Conservation (phyloP, 345 rosid genomes). For the Heritiera littoralis region DNA sequence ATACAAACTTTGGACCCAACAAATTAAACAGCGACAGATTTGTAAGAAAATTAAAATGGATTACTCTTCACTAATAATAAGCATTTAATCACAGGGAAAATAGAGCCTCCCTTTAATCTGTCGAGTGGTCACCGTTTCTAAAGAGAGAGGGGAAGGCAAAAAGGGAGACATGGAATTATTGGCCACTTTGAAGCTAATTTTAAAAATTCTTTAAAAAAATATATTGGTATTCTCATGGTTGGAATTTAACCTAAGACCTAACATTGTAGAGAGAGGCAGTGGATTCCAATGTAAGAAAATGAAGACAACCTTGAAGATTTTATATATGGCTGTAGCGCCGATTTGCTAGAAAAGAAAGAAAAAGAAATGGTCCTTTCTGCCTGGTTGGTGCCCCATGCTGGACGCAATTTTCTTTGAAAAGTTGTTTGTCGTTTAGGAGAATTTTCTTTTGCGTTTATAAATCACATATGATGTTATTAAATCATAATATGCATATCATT, state of each 20-base stretch:
- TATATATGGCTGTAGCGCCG: not conserved
- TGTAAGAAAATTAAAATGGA: not conserved
- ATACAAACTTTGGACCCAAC: not conserved
- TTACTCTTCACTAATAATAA: not conserved
- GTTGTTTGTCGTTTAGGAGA: constrained; percentile 27
- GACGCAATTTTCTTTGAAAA: constrained; percentile 21
- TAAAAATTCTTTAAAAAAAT: too few species aligned
- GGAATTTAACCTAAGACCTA: not conserved
- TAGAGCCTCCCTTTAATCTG: not conserved
- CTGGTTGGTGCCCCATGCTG: not conserved
- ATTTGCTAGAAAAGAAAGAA: constrained; percentile 16
- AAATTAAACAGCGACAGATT: not conserved
- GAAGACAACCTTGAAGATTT: constrained; percentile 13
- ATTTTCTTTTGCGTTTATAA: not conserved
- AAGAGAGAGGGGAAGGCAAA: not conserved
- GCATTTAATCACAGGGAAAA: not conserved
- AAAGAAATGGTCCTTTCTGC: not conserved
- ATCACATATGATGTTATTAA: too few species aligned
- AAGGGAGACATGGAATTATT: not conserved
- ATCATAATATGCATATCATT: too few species aligned
- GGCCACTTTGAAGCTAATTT: not conserved
- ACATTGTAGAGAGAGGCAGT: not conserved
- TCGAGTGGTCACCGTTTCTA: not conserved
- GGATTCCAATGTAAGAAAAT: constrained; percentile 19
- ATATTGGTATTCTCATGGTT: too few species aligned